These are phyloP conservation scores for Mortierella sp. DNA, from an alignment of 371 early-diverging fungal species.

Conservation along the genomic window DNA sequence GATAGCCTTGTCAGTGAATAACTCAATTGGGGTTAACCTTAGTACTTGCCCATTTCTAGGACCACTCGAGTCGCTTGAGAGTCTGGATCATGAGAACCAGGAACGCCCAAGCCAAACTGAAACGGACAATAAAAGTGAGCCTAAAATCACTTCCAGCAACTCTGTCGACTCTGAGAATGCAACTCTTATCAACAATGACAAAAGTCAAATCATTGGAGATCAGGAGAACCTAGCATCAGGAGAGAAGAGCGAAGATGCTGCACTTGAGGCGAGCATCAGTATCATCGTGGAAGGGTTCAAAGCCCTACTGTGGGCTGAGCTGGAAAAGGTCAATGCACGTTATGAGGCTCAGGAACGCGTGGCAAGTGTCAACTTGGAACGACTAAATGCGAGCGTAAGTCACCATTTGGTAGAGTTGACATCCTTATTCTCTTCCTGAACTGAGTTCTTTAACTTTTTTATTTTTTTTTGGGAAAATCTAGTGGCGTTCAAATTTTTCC, in stretches of 20 bases:
- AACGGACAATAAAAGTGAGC: slow-evolving; percentile 7
- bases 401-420: background rate
- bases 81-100: slow-evolving; percentile 29
- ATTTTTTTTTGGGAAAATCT: background rate
- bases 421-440: too few relatives aligned
- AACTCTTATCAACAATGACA: background rate
- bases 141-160: background rate
- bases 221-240: slow-evolving; percentile 4
- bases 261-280: slow-evolving; percentile 29
- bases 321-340: slow-evolving; percentile 67
- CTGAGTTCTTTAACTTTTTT: background rate
- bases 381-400: slow-evolving; percentile 57
- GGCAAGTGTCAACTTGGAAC: slow-evolving; percentile 47
- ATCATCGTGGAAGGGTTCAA: slow-evolving; percentile 53
- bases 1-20: too few relatives aligned
- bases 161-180: slow-evolving; percentile 3
- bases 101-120: slow-evolving; percentile 2
- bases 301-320: slow-evolving; percentile 58
- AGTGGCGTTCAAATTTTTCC: slow-evolving; percentile 63
- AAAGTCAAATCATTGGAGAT: slow-evolving; percentile 3
- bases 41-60: too few relatives aligned
- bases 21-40: background rate
- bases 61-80: slow-evolving; percentile 40
- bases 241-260: slow-evolving; percentile 4
- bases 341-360: slow-evolving; percentile 62